Evolutionary conservation across 495 filamentous ascomycete species (phyloP), one percentile per base, ranked within the genome.

Genomic region (Pseudomonodictys pantanalensis): DNA sequence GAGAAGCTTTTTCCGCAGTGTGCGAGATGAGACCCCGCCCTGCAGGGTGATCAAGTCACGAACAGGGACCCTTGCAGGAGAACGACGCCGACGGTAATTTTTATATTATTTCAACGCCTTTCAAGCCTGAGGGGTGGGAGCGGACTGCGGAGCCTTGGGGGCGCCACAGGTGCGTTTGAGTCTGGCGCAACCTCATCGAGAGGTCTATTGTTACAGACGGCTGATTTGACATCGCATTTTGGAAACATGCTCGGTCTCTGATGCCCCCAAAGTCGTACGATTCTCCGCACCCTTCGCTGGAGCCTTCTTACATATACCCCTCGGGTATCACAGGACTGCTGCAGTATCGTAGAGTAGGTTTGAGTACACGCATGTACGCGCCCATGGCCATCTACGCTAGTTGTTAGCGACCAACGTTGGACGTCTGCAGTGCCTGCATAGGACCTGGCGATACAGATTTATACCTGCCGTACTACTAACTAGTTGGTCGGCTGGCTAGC

Each of bases 221-320:
- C 42, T 61, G 58, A 61, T 61, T 52, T 52, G 48, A 47, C 39
- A 52, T 49, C 17, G 58, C 58, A 49, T 49, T 54, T 44, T 33
- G 38, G 50, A 60, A 60, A 60, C 58, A 61, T 17, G n/a, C 51
- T 32, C 17, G 25, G 42, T 23, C 6, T 48, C 39, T 44, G 17
- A 10, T 28, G 48, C 58, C 20, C 11, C 11, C 12, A 17, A 32
- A 56, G 44, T 62, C 58, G 58, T 62, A 62, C 58, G 48, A 60
- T 54, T 23, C n/a, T 25, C 18, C 9, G 23, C 43, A 18, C 17
- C 44, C 28, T 22, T 1, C 42, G 11, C 17, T 23, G 42, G 12
- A 32, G 4, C 45, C 15, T 12, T n/a, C 23, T 28, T 29, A 17
- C 3, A 24, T 39, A 6, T 8, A 25, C 33, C 35, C 35, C 30